Percentiles rank a stretch among this genome's conserved stretches.
Conservation (phyloP, 768 basidiomycete species). For the Termitomyces sp. region DNA sequence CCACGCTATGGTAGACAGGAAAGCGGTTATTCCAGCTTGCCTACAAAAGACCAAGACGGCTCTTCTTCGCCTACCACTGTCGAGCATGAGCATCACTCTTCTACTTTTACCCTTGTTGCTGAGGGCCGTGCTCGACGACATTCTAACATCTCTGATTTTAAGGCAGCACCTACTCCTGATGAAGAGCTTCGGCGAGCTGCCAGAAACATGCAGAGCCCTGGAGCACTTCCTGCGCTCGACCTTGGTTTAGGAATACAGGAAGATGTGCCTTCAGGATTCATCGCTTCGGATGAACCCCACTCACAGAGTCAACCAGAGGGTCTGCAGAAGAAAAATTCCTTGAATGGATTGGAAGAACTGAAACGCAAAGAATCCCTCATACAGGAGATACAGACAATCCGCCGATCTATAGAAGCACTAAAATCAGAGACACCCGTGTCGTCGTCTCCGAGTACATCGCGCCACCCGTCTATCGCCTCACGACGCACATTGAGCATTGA, state of each 20-base stretch:
- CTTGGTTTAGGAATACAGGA: constrained; percentile 71
- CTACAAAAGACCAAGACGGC: constrained; percentile 57
- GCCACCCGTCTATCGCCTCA: constrained; percentile 60
- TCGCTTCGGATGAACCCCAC: constrained; percentile 36
- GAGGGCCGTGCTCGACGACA: constrained; percentile 52
- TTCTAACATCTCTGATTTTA: constrained; percentile 72
- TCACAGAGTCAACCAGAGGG: constrained; percentile 9
- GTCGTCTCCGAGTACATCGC: constrained; percentile 58
- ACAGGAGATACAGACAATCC: constrained; percentile 74
- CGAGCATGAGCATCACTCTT: constrained; percentile 48
- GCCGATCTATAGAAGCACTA: constrained; percentile 71
- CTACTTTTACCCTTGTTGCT: constrained; percentile 44
- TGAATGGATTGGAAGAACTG: constrained; percentile 49
- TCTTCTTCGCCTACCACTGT: constrained; percentile 39
- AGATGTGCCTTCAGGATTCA: constrained; percentile 69
- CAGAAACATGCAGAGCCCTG: constrained; percentile 44
- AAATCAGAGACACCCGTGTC: constrained; percentile 67
- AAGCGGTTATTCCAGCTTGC: constrained; percentile 58
- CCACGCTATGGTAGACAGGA: constrained; percentile 55
- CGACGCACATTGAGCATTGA: constrained; percentile 67
- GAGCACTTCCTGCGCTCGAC: constrained; percentile 65
- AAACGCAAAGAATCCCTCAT: constrained; percentile 68
- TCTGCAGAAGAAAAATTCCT: constrained; percentile 27
- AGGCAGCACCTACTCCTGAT: constrained; percentile 53
- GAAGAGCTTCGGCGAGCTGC: constrained; percentile 55